Conservation (phyloP, 768 basidiomycete genomes). For the Steccherinum ochraceum region DNA sequence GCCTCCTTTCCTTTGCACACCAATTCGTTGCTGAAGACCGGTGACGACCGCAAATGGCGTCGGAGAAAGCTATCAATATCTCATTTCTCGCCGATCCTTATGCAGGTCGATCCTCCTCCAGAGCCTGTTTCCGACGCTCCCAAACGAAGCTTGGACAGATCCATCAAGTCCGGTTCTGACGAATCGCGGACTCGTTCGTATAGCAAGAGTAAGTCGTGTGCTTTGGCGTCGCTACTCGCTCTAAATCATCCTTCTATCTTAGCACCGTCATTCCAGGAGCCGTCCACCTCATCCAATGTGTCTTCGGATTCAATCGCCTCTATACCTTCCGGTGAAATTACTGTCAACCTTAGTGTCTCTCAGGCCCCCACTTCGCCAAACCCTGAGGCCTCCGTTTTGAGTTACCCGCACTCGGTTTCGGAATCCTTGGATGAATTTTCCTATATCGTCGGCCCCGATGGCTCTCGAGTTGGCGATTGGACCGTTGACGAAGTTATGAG, state of each 20-base stretch:
- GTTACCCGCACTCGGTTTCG: not conserved
- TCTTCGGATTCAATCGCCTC: not conserved
- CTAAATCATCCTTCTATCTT: not conserved
- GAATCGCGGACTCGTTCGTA: not conserved
- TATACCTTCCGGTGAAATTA: not conserved
- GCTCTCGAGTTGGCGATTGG: not conserved
- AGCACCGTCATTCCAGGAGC: not conserved
- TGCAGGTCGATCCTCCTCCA: slow-evolving; percentile 18
- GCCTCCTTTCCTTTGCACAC: slow-evolving; percentile 1
- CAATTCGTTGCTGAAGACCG: not conserved
- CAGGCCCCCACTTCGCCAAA: not conserved
- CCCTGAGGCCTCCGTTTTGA: not conserved
- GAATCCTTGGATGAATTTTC: not conserved
- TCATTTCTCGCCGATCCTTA: slow-evolving; percentile 13
- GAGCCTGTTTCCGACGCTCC: slow-evolving; percentile 3
- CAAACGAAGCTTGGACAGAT: not conserved
- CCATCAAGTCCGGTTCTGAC: slow-evolving; percentile 1
- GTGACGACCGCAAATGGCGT: not conserved
- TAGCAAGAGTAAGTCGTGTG: not conserved
- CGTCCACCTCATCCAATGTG: not conserved
- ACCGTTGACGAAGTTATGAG: not conserved
- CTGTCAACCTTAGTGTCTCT: not conserved
- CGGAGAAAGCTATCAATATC: not conserved
- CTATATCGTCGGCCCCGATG: not conserved
- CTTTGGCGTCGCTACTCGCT: not conserved